A percentile compares a stretch with the other conserved stretches of the same genome.
These are phyloP conservation scores for Plenodomus tracheiphilus DNA, from an alignment of 2,329 filamentous ascomycete species.

Conservation along the genomic window DNA sequence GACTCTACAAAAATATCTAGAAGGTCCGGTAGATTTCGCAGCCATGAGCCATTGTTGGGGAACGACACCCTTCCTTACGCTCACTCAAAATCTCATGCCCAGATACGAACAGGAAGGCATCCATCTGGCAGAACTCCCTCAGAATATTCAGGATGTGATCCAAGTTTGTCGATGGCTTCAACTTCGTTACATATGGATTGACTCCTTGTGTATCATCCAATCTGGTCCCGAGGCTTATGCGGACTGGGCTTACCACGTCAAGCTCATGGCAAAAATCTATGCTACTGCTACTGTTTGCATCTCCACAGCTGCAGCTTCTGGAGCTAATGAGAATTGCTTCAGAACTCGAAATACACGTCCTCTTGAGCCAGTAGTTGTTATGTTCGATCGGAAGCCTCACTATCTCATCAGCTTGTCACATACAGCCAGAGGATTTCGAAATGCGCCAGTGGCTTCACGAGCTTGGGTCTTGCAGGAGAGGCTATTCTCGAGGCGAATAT, in stretches of 20 bases:
- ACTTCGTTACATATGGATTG: conserved; percentile 9
- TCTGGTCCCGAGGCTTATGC: background rate
- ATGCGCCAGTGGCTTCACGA: background rate
- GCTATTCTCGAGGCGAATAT: conserved; percentile 6
- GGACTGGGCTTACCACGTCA: conserved; percentile 6
- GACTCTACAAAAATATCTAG: background rate
- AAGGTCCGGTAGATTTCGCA: background rate
- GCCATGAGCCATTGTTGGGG: conserved; percentile 20
- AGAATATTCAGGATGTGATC: conserved; percentile 1
- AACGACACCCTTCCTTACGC: conserved; percentile 1
- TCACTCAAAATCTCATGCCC: background rate
- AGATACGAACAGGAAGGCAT: background rate
- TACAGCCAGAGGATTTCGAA: background rate
- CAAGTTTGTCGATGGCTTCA: background rate
- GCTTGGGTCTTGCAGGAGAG: conserved; percentile 12
- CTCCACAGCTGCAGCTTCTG: background rate
- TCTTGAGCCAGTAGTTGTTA: background rate
- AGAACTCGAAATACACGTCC: background rate
- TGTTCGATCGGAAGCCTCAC: conserved; percentile 2
- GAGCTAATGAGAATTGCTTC: background rate
- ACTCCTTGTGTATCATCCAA: conserved; percentile 13
- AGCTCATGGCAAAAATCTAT: conserved; percentile 2
- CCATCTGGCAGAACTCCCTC: background rate
- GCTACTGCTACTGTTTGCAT: conserved; percentile 1
- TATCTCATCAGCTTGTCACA: background rate